A percentile compares a stretch with the other conserved stretches of the same genome.
These are phyloP conservation scores for Neurospora intermedia DNA, from an alignment of 495 filamentous ascomycete species.

Conservation along the genomic window DNA sequence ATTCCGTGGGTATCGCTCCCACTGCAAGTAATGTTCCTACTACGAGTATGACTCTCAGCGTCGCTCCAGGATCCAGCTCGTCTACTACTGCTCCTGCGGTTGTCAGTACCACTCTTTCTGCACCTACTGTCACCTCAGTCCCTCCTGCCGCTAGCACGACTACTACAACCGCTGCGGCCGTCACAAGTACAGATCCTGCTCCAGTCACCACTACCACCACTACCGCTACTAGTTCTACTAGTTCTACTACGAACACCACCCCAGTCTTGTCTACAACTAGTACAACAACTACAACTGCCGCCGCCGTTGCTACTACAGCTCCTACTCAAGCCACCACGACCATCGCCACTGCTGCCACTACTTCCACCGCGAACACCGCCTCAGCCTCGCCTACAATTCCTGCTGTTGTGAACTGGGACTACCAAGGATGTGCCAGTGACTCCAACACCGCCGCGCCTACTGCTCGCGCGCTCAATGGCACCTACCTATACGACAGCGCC, in stretches of 20 bases:
- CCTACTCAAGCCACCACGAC: background rate
- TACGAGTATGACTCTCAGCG: background rate
- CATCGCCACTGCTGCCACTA: background rate
- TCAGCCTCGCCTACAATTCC: constrained; percentile 15
- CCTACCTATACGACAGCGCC: constrained; percentile 2
- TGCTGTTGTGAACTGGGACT: constrained; percentile 19
- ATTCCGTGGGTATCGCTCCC: background rate
- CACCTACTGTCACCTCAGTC: constrained; percentile 14
- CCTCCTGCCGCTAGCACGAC: background rate
- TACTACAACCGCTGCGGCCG: background rate
- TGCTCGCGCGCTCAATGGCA: constrained; percentile 6
- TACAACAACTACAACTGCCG: constrained; percentile 14
- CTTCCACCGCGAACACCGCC: constrained; percentile 7
- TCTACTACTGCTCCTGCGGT: background rate
- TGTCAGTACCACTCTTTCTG: background rate
- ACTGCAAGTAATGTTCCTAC: background rate
- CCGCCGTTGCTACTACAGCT: background rate
- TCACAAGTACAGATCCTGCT: too few species aligned
- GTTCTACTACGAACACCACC: background rate
- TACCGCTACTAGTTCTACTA: background rate
- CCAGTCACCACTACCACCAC: background rate
- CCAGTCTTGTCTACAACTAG: constrained; percentile 2
- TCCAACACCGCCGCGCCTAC: constrained; percentile 11
- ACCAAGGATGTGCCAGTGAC: constrained; percentile 43
- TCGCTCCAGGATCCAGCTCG: background rate